phyloP scores from a whole-genome alignment of 257 asterid genomes.

The Solanum sejunctum region DNA sequence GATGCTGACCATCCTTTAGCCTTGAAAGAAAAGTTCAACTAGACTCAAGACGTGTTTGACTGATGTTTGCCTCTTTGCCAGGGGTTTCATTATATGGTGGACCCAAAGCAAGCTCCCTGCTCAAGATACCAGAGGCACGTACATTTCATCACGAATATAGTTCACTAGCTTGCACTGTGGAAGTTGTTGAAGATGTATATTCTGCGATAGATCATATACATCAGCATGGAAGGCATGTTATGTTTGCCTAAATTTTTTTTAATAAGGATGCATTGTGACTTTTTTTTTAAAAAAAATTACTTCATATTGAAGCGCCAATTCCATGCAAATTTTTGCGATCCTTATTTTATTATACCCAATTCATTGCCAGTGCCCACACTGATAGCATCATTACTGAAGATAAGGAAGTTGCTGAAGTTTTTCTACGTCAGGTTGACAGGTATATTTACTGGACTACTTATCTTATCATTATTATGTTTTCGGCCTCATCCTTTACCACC shows the following conservation, averaged over 20 bases:
- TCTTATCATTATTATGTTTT: not conserved
- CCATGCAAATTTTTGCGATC: not conserved
- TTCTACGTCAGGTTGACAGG: conserved; percentile 63
- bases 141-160: conserved; percentile 86
- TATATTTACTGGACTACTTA: not conserved
- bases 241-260: not conserved
- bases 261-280: not conserved
- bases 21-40: not conserved
- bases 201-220: conserved; percentile 88
- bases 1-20: not conserved
- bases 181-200: conserved; percentile 85
- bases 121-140: conserved; percentile 61
- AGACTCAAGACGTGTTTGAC: not conserved
- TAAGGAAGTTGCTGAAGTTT: conserved; percentile 55
- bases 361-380: conserved; percentile 67
- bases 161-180: conserved; percentile 88
- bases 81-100: conserved; percentile 88
- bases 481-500: not conserved
- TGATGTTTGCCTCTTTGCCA: conserved; percentile 7
- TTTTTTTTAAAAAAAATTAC: not conserved
- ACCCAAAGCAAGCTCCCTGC: conserved; percentile 57
- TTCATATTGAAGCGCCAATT: not conserved
- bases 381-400: conserved; percentile 81
- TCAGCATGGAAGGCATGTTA: conserved; percentile 74
- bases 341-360: not conserved